Percentiles rank a stretch among this genome's conserved stretches.
These are phyloP conservation scores for Talaromyces sp. DNA, from an alignment of 2,329 filamentous ascomycete genomes.

Conservation along the genomic window DNA sequence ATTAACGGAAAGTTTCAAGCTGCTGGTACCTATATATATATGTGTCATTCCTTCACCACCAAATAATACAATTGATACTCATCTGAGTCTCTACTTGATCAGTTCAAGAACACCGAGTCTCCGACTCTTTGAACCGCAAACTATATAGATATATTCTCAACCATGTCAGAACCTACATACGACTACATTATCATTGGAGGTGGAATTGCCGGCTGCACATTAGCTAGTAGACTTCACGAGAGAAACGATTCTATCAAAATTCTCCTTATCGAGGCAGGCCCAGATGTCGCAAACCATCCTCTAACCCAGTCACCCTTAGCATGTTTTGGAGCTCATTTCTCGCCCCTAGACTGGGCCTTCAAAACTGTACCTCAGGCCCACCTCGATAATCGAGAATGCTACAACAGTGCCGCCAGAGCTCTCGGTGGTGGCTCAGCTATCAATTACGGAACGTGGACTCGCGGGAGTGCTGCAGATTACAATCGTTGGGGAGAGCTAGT, in stretches of 20 bases:
- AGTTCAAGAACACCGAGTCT: background rate
- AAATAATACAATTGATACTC: background rate
- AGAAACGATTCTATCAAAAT: background rate
- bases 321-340: background rate
- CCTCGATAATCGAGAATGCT: slow-evolving; percentile 18
- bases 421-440: slow-evolving; percentile 43
- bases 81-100: background rate
- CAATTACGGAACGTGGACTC: slow-evolving; percentile 45
- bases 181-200: slow-evolving; percentile 11
- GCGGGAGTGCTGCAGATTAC: slow-evolving; percentile 46
- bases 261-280: slow-evolving; percentile 12
- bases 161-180: background rate
- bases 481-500: slow-evolving; percentile 46
- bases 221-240: background rate
- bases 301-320: background rate
- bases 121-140: background rate
- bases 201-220: background rate
- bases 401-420: slow-evolving; percentile 29
- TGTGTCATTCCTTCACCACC: background rate
- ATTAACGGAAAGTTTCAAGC: no score
- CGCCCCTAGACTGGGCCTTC: background rate
- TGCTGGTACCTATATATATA: no score
- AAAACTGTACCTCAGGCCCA: background rate
- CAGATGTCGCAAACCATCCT: background rate
- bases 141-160: background rate